Base-by-base conservation (phyloP, 1,139 yeast genomes). In the Scheffersomyces titani region DNA sequence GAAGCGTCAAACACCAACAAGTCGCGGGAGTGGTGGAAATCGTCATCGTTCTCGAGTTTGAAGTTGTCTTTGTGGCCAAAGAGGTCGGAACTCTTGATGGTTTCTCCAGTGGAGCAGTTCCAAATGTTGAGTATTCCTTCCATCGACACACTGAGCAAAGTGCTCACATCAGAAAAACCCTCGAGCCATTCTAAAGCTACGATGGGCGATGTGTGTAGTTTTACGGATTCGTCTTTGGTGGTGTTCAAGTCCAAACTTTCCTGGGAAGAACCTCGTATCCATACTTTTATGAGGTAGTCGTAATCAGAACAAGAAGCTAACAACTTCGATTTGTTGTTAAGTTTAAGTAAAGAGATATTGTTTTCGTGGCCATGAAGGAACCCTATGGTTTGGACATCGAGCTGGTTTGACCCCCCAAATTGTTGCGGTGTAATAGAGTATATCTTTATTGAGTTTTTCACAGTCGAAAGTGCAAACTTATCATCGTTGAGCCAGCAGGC, bases 121-220 rank as follows among this genome's bases (percentile, higher is more conserved):
- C 97, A 92, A 0, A 90, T 65, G 56, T 89, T 80, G 2, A 88
- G 73, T 0, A 87, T 76, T 1, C 96, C 93, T 61, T 91, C 97
- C 70, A 90, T 75, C 0, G 96, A 87, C 1, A 78, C 67, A 55
- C 77, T 72, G 7, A 74, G 59, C 53, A 82, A 70, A 60, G 61
- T 63, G 49, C 65, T 63, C 49, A 61, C 61, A 7, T 65, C 67
- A 0, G 62, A 61, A 3, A 51, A 46, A 6, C 65, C 61, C 18
- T 74, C 65, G 19, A 87, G 58, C 92, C 93, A 89, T 22, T 71
- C 70, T 16, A 87, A 74, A 16, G 77, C 80, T 0, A 87, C 75
- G 3, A 89, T 75, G 3, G 90, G 88, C 50, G 86, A 82, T 0
- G 83, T 72, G 65, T 87, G 90, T 0, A 66, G 62, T 54, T 66